A percentile compares a stretch with the other conserved stretches of the same genome.
These are phyloP conservation scores for Suhomyces bribrorum DNA, from an alignment of 1,139 yeast species.

Conservation along the genomic window DNA sequence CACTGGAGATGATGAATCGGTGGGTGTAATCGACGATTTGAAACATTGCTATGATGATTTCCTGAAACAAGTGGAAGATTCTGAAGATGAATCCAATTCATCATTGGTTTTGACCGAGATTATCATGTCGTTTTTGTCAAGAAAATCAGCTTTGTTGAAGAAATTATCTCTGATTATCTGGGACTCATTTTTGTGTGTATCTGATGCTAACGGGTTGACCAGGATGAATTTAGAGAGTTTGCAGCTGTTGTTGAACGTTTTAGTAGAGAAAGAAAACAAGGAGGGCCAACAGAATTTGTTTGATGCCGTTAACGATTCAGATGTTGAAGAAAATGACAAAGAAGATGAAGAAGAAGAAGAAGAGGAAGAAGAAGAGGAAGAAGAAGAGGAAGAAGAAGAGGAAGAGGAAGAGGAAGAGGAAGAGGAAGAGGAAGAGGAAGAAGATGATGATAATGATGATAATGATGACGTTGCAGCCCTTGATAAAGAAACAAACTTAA, in stretches of 20 bases:
- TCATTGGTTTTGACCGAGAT: conserved; percentile 76
- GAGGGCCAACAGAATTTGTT: conserved; percentile 80
- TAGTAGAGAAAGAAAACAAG: conserved; percentile 74
- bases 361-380: conserved; percentile 34
- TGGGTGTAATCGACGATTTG: conserved; percentile 72
- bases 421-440: conserved; percentile 27
- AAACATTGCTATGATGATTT: conserved; percentile 51
- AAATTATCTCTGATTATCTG: conserved; percentile 74
- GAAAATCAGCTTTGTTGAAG: conserved; percentile 69
- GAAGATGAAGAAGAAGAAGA: conserved; percentile 24
- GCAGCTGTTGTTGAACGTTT: conserved; percentile 35
- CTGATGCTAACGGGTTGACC: conserved; percentile 27
- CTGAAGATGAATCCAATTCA: conserved; percentile 34
- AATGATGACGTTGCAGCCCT: conserved; percentile 46
- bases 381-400: conserved; percentile 35
- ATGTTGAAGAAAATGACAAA: conserved; percentile 30
- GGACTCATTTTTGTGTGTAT: conserved; percentile 54
- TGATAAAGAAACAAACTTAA: conserved; percentile 68
- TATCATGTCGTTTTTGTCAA: conserved; percentile 70
- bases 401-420: conserved; percentile 34
- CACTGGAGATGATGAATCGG: conserved; percentile 78
- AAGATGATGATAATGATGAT: conserved; percentile 10
- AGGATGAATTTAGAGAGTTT: conserved; percentile 24
- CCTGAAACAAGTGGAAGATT: conserved; percentile 18
- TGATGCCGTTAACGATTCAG: conserved; percentile 59